phyloP scores from a whole-genome alignment of 139 green algal genomes.

The Chlamydomonas asymmetrica region DNA sequence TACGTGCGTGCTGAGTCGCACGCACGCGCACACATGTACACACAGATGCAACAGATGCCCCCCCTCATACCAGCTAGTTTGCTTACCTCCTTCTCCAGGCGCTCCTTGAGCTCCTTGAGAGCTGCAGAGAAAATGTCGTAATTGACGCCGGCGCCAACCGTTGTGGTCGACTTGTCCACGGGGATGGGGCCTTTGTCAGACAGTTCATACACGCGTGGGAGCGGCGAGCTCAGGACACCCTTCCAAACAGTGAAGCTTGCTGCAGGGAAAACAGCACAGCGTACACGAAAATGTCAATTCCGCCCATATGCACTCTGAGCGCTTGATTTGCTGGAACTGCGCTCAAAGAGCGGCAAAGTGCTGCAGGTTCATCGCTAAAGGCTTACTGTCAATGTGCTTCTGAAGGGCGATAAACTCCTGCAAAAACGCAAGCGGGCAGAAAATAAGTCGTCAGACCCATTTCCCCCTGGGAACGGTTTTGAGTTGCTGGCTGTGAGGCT shows the following conservation, averaged over 20 bases:
- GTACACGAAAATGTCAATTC: background rate
- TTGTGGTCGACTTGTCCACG: conserved; percentile 11
- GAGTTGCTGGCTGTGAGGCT: no score
- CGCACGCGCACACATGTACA: no score
- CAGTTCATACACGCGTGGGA: conserved; percentile 35
- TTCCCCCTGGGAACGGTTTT: no score
- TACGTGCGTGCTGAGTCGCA: background rate
- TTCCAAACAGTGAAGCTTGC: conserved; percentile 1
- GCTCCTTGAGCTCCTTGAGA: conserved; percentile 6
- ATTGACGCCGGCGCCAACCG: conserved; percentile 20
- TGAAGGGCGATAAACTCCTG: background rate
- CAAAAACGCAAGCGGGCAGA: no score
- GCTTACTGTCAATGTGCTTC: background rate
- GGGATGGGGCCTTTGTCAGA: conserved; percentile 23
- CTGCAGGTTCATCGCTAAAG: background rate
- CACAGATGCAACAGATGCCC: no score
- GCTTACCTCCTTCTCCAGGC: conserved; percentile 32
- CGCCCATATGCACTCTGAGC: background rate
- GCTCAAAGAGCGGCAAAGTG: no score
- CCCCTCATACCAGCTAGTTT: no score
- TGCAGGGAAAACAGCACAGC: background rate
- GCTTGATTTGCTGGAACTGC: no score
- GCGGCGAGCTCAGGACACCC: conserved; percentile 21
- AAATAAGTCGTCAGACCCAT: no score
- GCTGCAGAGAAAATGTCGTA: conserved; percentile 17